phyloP scores from a whole-genome alignment of 31 red algal genomes.

The Porphyra umbilicalis region DNA sequence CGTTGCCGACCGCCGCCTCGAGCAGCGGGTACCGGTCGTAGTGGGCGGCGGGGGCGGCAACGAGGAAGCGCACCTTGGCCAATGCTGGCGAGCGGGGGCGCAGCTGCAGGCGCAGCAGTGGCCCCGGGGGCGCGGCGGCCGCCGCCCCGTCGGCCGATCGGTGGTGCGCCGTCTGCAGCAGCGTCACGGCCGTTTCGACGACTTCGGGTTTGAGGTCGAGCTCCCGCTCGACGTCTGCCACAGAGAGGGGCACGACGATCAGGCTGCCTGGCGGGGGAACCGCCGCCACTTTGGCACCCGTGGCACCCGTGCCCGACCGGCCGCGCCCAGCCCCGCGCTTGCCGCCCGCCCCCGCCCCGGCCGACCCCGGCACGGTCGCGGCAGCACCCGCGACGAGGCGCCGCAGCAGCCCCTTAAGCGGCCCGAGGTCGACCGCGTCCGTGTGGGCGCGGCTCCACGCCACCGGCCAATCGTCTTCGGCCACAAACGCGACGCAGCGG shows the following conservation, averaged over 20 bases:
- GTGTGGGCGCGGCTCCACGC: neutral
- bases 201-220: constrained; percentile 24
- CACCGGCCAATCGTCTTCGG: neutral
- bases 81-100: neutral
- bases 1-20: neutral
- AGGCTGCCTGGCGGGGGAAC: neutral
- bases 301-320: neutral
- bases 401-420: constrained; percentile 1
- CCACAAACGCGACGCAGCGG: constrained; percentile 17
- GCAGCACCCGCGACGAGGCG: neutral
- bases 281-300: neutral
- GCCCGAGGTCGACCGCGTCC: neutral
- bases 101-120: neutral
- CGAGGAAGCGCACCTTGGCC: neutral
- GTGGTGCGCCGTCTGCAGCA: neutral
- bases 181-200: constrained; percentile 8
- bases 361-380: neutral
- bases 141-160: neutral
- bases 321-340: neutral
- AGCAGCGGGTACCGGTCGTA: neutral
- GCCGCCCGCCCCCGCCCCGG: neutral
- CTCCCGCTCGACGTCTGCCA: constrained; percentile 7
- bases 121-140: neutral
- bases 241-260: constrained; percentile 10
- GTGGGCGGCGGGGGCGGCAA: neutral